Evolutionary conservation across 768 basidiomycete species (phyloP).

Genomic region (Crucibulum laeve): DNA sequence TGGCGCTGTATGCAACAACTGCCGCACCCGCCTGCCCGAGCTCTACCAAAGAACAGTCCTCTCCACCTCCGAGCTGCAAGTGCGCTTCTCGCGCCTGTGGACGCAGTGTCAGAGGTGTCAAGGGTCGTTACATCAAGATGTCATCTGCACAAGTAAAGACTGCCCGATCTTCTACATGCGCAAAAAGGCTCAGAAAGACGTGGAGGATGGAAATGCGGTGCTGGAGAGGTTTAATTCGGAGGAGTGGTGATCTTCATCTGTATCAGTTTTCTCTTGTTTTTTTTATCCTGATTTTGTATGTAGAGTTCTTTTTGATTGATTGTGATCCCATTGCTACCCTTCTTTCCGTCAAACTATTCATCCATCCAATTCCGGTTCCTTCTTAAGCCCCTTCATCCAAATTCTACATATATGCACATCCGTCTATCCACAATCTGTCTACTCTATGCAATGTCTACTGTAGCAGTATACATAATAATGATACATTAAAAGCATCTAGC

Average conservation of each 20-base stretch:
- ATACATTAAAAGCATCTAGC: too few relatives aligned
- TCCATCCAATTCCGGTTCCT: too few relatives aligned
- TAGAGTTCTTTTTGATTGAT: background rate
- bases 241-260: slow-evolving; percentile 46
- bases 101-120: slow-evolving; percentile 99
- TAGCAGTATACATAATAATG: background rate
- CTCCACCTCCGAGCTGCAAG: slow-evolving; percentile 74
- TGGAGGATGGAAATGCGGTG: slow-evolving; percentile 74
- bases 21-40: slow-evolving; percentile 79
- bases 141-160: slow-evolving; percentile 93
- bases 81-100: slow-evolving; percentile 93
- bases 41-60: slow-evolving; percentile 88
- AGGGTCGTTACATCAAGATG: slow-evolving; percentile 97
- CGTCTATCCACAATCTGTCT: background rate
- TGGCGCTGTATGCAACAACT: slow-evolving; percentile 94
- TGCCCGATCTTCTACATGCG: slow-evolving; percentile 99
- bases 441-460: background rate
- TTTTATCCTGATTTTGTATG: too few relatives aligned
- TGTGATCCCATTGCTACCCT: background rate
- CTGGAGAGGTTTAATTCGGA: slow-evolving; percentile 84
- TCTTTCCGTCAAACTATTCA: too few relatives aligned
- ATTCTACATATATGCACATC: background rate
- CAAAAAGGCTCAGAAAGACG: slow-evolving; percentile 98
- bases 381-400: background rate
- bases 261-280: too few relatives aligned